Evolutionary conservation across 2,329 filamentous ascomycete genomes (phyloP).

Genomic region (Verticillium zaregamsianum): DNA sequence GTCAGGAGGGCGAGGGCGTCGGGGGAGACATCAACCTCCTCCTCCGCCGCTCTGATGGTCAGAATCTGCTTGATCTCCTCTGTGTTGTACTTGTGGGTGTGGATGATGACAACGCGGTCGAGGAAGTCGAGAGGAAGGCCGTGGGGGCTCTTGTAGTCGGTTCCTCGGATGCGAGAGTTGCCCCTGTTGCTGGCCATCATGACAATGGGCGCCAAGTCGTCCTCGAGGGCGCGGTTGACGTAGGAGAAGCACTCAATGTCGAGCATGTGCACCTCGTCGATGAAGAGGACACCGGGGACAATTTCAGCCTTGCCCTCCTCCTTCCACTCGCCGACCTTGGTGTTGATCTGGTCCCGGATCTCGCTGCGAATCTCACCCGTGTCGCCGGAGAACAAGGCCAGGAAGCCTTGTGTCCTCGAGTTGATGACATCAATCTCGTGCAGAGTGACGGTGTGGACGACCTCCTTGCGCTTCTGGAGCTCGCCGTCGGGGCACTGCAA

Average conservation of each 20-base stretch:
- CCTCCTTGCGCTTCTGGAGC: slow-evolving; percentile 93
- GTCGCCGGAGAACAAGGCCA: slow-evolving; percentile 95
- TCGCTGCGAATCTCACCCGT: slow-evolving; percentile 97
- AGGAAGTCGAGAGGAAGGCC: slow-evolving; percentile 93
- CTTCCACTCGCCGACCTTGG: slow-evolving; percentile 98
- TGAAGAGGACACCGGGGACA: slow-evolving; percentile 93
- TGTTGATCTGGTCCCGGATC: slow-evolving; percentile 98
- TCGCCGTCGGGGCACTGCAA: slow-evolving; percentile 96
- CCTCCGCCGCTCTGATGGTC: slow-evolving; percentile 87
- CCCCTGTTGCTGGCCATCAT: slow-evolving; percentile 99
- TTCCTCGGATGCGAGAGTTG: slow-evolving; percentile 85
- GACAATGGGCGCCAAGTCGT: slow-evolving; percentile 91
- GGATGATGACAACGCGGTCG: slow-evolving; percentile 93
- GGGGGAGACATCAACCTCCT: slow-evolving; percentile 86
- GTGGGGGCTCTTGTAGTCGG: slow-evolving; percentile 88
- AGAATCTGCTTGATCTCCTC: slow-evolving; percentile 93
- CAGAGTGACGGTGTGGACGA: slow-evolving; percentile 91
- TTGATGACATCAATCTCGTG: slow-evolving; percentile 99
- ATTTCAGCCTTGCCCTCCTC: slow-evolving; percentile 99
- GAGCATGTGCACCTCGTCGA: slow-evolving; percentile 99
- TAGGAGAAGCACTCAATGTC: slow-evolving; percentile 99
- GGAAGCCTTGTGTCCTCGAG: slow-evolving; percentile 94
- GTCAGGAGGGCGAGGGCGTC: slow-evolving; percentile 90
- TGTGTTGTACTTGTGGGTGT: slow-evolving; percentile 76
- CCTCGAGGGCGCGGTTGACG: slow-evolving; percentile 94